phyloP scores from a whole-genome alignment of 2,329 filamentous ascomycete genomes.

The Corniculantispora saksenae region DNA sequence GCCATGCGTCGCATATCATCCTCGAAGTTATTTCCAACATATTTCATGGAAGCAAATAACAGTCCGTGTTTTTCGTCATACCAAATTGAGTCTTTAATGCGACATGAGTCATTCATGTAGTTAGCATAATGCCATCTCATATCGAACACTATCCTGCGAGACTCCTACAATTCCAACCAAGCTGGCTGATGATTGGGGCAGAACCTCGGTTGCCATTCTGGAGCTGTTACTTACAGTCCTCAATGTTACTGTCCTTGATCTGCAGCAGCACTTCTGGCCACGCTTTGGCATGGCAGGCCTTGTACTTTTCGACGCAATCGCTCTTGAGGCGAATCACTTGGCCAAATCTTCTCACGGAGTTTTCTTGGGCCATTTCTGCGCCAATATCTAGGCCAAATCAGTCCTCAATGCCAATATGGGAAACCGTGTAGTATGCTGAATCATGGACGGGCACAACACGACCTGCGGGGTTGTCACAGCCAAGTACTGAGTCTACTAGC shows the following conservation, averaged over 20 bases:
- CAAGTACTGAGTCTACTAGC: background rate
- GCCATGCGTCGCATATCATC: slow-evolving; percentile 77
- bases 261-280: slow-evolving; percentile 78
- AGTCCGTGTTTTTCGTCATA: slow-evolving; percentile 63
- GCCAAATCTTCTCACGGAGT: slow-evolving; percentile 59
- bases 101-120: background rate
- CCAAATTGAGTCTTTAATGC: slow-evolving; percentile 66
- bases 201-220: background rate
- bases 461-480: background rate
- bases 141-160: background rate
- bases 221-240: slow-evolving; percentile 58
- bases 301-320: slow-evolving; percentile 67
- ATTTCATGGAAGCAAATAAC: slow-evolving; percentile 77
- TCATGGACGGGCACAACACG: background rate
- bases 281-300: slow-evolving; percentile 69
- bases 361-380: slow-evolving; percentile 29
- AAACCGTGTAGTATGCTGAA: background rate
- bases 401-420: background rate
- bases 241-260: slow-evolving; percentile 74
- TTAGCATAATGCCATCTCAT: background rate
- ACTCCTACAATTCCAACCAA: background rate
- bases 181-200: background rate
- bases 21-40: slow-evolving; percentile 70
- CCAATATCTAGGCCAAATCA: slow-evolving; percentile 5
- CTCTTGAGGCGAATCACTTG: slow-evolving; percentile 74